Conservation (phyloP, 2,329 filamentous ascomycete genomes). For the Penicillium corylophilum region DNA sequence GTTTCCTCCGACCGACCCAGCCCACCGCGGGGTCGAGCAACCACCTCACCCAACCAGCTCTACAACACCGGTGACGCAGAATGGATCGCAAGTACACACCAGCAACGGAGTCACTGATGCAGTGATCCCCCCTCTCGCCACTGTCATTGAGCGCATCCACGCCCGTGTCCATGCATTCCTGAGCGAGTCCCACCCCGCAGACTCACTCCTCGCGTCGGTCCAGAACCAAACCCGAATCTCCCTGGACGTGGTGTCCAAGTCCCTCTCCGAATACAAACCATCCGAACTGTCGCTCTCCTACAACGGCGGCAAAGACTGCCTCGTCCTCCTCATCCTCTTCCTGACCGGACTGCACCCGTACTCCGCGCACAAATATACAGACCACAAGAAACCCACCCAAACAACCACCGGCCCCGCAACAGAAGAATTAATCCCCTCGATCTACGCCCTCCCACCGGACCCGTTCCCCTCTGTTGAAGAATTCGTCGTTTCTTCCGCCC, state of each 20-base stretch:
- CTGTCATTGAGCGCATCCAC: slow-evolving; percentile 66
- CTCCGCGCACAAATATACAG: slow-evolving; percentile 33
- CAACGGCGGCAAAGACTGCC: slow-evolving; percentile 97
- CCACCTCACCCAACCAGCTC: background rate
- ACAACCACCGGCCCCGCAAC: background rate
- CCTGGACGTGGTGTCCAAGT: slow-evolving; percentile 70
- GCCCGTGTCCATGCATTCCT: slow-evolving; percentile 64
- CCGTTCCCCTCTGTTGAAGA: slow-evolving; percentile 83
- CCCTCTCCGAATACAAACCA: slow-evolving; percentile 72
- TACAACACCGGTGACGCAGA: slow-evolving; percentile 1
- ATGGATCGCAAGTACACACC: slow-evolving; percentile 10
- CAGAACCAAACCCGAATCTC: slow-evolving; percentile 74
- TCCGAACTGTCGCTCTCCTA: slow-evolving; percentile 85
- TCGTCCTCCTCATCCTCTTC: slow-evolving; percentile 85
- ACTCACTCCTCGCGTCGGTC: slow-evolving; percentile 58
- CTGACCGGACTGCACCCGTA: slow-evolving; percentile 61
- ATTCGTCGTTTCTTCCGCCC: slow-evolving; percentile 70
- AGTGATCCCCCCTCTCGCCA: slow-evolving; percentile 42
- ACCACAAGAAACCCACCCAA: slow-evolving; percentile 1
- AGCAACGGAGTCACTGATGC: slow-evolving; percentile 3
- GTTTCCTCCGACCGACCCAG: slow-evolving; percentile 5
- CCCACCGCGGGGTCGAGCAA: slow-evolving; percentile 10
- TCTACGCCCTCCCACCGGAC: slow-evolving; percentile 83
- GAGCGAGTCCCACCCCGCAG: slow-evolving; percentile 55
- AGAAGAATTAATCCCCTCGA: slow-evolving; percentile 62